Evolutionary conservation across 805 yeast species (phyloP), one percentile per base, ranked within the genome.

Genomic region (Torulaspora delbrueckii): DNA sequence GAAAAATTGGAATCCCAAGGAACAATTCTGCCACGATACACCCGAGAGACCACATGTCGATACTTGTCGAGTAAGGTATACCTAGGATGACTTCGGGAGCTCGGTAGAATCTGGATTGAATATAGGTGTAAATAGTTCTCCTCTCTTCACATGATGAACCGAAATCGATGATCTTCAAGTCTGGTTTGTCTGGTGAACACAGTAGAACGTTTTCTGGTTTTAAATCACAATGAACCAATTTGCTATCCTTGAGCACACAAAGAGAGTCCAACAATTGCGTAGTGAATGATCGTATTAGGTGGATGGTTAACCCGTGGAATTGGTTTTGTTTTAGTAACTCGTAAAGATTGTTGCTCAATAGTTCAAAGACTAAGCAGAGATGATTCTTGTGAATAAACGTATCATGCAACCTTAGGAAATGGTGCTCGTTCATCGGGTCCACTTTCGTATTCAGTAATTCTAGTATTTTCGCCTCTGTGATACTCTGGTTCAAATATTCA

Each of bases 1-100:
- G 97, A 57, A 91, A 88, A 54, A 91, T 73, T 1, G 99, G 99
- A 45, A 91, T 73, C 1, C 99, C 99, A 42, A 91, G 66, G 55
- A 85, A 90, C 39, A 91, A 69, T 65, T 93, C 99, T 1, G 93
- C 95, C 27, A 88, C 79, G 41, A 93, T 87, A 62, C 97, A 86
- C 0, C 96, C 99, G 36, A 90, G 70, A 0, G 98, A 91, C 99
- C 99, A 93, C 81, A 91, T 88, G 63, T 91, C 99, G 43, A 93
- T 91, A 5, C 96, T 81, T 8, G 95, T 79, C 0, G 96, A 85
- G 60, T 93, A 91, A 4, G 96, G 96, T 36, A 91, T 71, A 0
- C 99, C 98, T 16, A 91, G 68, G 2, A 93, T 79, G 16, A 91
- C 96, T 64, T 91, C 99, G 0, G 99, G 99, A 2, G 96, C 86